Percentiles rank a stretch among this genome's conserved stretches.
Conservation (phyloP, 2,329 filamentous ascomycete species). For the Claviceps paspali region DNA sequence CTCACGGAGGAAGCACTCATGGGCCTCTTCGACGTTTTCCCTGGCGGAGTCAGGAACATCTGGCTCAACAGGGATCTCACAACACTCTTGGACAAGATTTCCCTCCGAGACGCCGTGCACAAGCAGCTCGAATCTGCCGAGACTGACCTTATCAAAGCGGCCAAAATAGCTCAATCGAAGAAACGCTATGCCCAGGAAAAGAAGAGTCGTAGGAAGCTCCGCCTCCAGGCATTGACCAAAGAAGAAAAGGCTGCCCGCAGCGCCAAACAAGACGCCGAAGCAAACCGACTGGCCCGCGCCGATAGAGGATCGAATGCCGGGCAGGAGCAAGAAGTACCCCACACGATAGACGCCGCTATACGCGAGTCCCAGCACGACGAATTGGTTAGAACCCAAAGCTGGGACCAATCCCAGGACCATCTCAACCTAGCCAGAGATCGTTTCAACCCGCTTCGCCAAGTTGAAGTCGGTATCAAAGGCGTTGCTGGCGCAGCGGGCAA, state of each 20-base stretch:
- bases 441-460: constrained; percentile 25
- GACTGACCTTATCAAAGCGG: constrained; percentile 66
- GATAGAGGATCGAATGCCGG: constrained; percentile 34
- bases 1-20: constrained; percentile 66
- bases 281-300: constrained; percentile 33
- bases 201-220: constrained; percentile 37
- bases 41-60: constrained; percentile 84
- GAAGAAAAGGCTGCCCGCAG: constrained; percentile 31
- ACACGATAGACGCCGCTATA: constrained; percentile 31
- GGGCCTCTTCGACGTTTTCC: constrained; percentile 87
- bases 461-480: constrained; percentile 34
- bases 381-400: not conserved
- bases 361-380: constrained; percentile 19
- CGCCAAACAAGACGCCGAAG: constrained; percentile 33
- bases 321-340: constrained; percentile 36
- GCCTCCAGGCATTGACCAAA: constrained; percentile 34
- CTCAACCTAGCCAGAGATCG: constrained; percentile 5
- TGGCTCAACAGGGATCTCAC: constrained; percentile 92
- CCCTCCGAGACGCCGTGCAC: constrained; percentile 57
- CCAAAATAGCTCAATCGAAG: constrained; percentile 67
- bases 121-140: constrained; percentile 62
- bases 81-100: constrained; percentile 69
- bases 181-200: constrained; percentile 49
- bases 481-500: constrained; percentile 27
- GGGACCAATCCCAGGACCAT: not conserved